These are phyloP conservation scores for Lactarius evosmus DNA, from an alignment of 768 basidiomycete species.

Conservation along the genomic window DNA sequence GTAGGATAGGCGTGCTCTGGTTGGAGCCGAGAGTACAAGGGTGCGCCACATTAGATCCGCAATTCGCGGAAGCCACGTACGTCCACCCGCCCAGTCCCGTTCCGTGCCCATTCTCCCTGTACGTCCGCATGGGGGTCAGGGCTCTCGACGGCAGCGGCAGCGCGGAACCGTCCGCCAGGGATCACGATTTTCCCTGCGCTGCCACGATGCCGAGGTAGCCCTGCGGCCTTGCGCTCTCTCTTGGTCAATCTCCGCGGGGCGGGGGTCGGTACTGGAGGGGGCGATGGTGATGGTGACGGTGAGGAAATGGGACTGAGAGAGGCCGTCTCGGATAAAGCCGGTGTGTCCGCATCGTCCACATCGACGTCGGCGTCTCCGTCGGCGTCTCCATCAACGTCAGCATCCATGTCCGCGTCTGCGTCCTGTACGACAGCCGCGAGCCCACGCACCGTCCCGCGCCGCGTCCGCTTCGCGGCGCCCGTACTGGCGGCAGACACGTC, in stretches of 20 bases:
- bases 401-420: constrained; percentile 32
- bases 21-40: too few relatives aligned
- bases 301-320: constrained; percentile 36
- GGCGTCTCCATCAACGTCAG: constrained; percentile 33
- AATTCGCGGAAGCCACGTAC: constrained; percentile 76
- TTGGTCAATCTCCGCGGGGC: constrained; percentile 49
- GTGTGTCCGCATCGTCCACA: constrained; percentile 35
- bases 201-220: constrained; percentile 54
- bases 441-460: constrained; percentile 18
- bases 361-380: constrained; percentile 31
- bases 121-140: constrained; percentile 33
- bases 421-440: constrained; percentile 14
- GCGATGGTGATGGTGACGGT: constrained; percentile 31
- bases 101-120: constrained; percentile 57
- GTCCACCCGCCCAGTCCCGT: constrained; percentile 69
- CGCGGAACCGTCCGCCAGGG: constrained; percentile 55
- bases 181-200: constrained; percentile 58
- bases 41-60: constrained; percentile 48
- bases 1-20: neutral
- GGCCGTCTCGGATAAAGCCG: constrained; percentile 42
- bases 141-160: constrained; percentile 32
- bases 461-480: constrained; percentile 35
- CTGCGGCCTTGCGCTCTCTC: constrained; percentile 65
- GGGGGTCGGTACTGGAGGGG: constrained; percentile 33
- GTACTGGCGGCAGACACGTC: constrained; percentile 32